Evolutionary conservation across 2,329 filamentous ascomycete species (phyloP), one percentile per base, ranked within the genome.

Genomic region (Trichothecium roseum): DNA sequence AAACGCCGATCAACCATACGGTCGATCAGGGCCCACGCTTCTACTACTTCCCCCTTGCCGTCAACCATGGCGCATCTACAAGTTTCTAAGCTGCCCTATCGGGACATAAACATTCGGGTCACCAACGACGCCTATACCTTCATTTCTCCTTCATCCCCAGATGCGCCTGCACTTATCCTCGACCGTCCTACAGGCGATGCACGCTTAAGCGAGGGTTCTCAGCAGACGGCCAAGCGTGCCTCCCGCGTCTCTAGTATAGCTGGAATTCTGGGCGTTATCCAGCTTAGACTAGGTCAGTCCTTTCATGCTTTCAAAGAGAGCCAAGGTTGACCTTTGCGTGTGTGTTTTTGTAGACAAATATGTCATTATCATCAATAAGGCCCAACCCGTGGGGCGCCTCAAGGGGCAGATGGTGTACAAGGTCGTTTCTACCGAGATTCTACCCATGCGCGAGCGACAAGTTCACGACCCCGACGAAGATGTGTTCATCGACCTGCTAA

Each of bases 331-430:
- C 37, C 18, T 38, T 17, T 4, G n/a, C 18, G 36, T 15, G 17
- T 31, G 20, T 36, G 18, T 20, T 15, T 15, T 18, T 8, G 18
- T 48, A 76, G 75, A 98, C 70, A 96, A 94, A 62, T 98, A 98
- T 71, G 81, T 94, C 53, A 84, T 98, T 54, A 74, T 94, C 53
- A 94, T 98, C 57, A 95, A 84, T 48, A 96, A 98, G 62, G 84
- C 87, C 37, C 78, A 88, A 54, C 83, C 87, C 27, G 78, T 96
- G 60, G 91, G 89, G 41, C 78, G 88, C 37, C 73, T 98, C 47
- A 91, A 89, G 61, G 91, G 91, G 43, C 86, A 98, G 59, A 93
- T 91, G 78, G 78, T 96, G 18, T 96, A 96, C 73, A 93, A 86
- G 60, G 76, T 98, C 47, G 68, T 85, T 47, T 73, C 85, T 12